phyloP scores from a whole-genome alignment of 768 basidiomycete species.

The Dendrothele bispora region DNA sequence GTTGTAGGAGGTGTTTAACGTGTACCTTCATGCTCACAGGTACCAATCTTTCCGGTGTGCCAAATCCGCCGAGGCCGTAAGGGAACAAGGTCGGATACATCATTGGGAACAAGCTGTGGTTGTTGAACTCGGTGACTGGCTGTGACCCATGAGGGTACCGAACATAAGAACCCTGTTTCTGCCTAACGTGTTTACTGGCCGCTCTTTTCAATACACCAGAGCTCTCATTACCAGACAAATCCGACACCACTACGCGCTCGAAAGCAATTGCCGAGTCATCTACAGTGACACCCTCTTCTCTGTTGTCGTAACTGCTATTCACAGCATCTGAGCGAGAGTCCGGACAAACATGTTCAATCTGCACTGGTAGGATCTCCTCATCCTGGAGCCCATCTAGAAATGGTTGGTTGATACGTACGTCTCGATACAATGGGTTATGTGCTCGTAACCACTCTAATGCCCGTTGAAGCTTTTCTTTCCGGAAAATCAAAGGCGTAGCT shows the following conservation, averaged over 20 bases:
- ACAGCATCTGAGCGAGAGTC: constrained; percentile 9
- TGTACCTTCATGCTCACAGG: constrained; percentile 31
- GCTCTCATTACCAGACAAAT: constrained; percentile 26
- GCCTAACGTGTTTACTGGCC: constrained; percentile 30
- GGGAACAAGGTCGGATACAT: constrained; percentile 45
- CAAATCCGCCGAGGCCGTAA: constrained; percentile 42
- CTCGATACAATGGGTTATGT: constrained; percentile 33
- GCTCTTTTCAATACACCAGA: constrained; percentile 28
- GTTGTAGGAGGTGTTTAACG: constrained; percentile 28
- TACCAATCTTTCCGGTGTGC: constrained; percentile 20
- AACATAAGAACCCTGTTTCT: constrained; percentile 22
- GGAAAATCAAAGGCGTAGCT: constrained; percentile 34
- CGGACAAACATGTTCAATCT: constrained; percentile 24
- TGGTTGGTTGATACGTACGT: constrained; percentile 24
- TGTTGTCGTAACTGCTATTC: constrained; percentile 15
- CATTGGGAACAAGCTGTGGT: constrained; percentile 36
- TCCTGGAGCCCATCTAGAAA: constrained; percentile 17
- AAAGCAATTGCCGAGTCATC: constrained; percentile 11
- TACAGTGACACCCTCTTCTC: not conserved
- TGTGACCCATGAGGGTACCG: constrained; percentile 28
- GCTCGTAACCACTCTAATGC: constrained; percentile 37
- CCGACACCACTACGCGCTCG: constrained; percentile 27
- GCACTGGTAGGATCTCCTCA: constrained; percentile 22
- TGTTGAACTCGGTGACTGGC: constrained; percentile 35
- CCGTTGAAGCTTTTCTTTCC: constrained; percentile 24